Percentiles rank a stretch among this genome's conserved stretches.
phyloP scores from a whole-genome alignment of 2,329 filamentous ascomycete species.

The Aspergillus sp. region DNA sequence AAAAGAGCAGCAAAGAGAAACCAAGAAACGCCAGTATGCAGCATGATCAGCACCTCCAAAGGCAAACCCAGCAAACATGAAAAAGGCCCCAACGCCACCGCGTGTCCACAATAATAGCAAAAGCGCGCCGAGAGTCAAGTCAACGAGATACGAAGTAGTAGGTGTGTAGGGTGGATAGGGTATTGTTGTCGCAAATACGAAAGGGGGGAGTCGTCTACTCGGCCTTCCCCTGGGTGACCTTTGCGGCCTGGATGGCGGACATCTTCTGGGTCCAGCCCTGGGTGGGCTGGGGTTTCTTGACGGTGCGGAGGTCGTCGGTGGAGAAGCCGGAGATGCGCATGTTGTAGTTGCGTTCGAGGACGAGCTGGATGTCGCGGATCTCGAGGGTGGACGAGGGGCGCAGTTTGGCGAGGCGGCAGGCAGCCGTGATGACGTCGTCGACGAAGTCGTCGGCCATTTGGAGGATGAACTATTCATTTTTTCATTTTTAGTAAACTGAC shows the following conservation, averaged over 20 bases:
- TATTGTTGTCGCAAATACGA: not conserved
- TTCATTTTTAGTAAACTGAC: constrained; percentile 9
- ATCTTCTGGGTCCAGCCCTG: constrained; percentile 93
- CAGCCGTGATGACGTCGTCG: constrained; percentile 80
- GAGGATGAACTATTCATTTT: constrained; percentile 66
- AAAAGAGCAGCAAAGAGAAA: too few relatives aligned
- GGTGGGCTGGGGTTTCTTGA: constrained; percentile 87
- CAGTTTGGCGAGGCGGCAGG: constrained; percentile 89
- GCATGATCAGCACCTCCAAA: too few relatives aligned
- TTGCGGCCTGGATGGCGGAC: constrained; percentile 91
- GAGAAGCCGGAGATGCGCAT: constrained; percentile 92
- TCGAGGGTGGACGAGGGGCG: constrained; percentile 88
- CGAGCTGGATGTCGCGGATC: constrained; percentile 78
- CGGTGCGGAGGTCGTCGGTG: constrained; percentile 88
- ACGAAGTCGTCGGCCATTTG: constrained; percentile 92
- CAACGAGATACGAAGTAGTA: too few relatives aligned
- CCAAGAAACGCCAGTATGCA: too few relatives aligned
- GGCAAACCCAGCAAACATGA: too few relatives aligned
- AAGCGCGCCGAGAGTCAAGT: too few relatives aligned
- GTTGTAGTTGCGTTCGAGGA: constrained; percentile 81
- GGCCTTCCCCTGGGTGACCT: constrained; percentile 55
- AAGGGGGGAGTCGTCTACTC: constrained; percentile 34
- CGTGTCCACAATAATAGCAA: too few relatives aligned
- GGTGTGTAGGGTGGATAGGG: too few relatives aligned
- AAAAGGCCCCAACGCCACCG: too few relatives aligned